Base-by-base conservation (phyloP, 331 rosid species). In the Telfairia occidentalis region DNA sequence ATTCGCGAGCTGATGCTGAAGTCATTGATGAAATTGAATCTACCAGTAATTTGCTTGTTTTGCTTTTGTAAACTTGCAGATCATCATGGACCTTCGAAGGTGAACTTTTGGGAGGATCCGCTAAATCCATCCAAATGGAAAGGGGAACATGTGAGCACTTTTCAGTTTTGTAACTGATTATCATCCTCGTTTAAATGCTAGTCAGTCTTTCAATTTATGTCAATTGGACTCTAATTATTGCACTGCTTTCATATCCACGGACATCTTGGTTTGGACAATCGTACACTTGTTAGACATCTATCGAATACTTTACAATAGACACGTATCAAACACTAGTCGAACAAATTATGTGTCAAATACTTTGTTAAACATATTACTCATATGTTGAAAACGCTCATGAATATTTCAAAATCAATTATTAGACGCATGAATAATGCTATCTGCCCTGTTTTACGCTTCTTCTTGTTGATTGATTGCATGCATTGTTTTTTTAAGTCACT, bases 21-120 rank as follows among this genome's bases (percentile, higher is more conserved):
- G 54, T 57, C 10, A 57, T 57, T 26, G 34, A 57, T 57, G 64
- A 57, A 57, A 18, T 57, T 57, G n/a, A 29, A 24, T 57, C 34
- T 57, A 26, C 35, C 1, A 26, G 35, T 57, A 57, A 57, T 23
- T 28, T 57, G 32, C 0, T 57, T 24, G 64, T 57, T 10, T 37
- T 76, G 49, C 40, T 38, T 80, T 53, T 71, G 49, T 37, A 28
- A 21, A 74, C 16, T 59, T 81, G 84, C 89, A 86, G 95, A 87
- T 74, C 88, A 80, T 46, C 90, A 87, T 75, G 88, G 87, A 81
- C 79, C 97, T 82, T 83, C 85, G 28, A 91, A 73, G 89, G 96
- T 86, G 85, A 89, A 86, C 85, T 77, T 81, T 77, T 91, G 96
- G 92, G 49, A 89, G 78, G 92, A 84, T 75, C 96, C 92, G 5